Evolutionary conservation across 495 filamentous ascomycete species (phyloP), one percentile per base, ranked within the genome.

Genomic region (Jackrogersella multiformis): DNA sequence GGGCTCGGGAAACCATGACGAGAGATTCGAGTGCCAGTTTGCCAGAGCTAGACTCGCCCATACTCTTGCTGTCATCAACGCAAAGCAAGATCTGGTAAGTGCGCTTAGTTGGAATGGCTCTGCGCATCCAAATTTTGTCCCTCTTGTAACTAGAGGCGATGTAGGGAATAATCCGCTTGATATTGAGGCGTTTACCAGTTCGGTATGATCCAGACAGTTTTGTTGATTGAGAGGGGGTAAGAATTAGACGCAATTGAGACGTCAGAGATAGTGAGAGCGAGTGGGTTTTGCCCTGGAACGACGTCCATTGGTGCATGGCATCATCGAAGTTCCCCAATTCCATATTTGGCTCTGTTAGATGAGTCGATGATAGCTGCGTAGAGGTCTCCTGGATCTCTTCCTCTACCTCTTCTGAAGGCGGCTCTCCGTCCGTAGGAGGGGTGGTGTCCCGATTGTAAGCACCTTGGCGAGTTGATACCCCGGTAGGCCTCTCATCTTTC

Each of bases 71-170:
- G 79, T 99, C 96, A 77, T 99, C 96, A 32, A 99, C 92, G 32
- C 96, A 94, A 39, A 99, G 89, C 82, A 98, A 87, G 77, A 99
- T 93, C 75, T 99, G 96, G 77, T 98, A 98, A 64, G 89, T 88
- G 18, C 96, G 90, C 76, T 97, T 97, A 49, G 87, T 92, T 2
- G 96, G 96, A 52, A 94, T 89, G 10, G 88, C 89, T 49, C 96
- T 87, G 8, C 96, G 88, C 91, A 98, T 96, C 96, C 96, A 99
- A 78, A 99, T 99, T 81, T 98, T 98, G 85, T 99, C 96, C 61
- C 94, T 91, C 85, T 97, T 97, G 85, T 96, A 99, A 64, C 89
- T 86, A 2, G 92, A 96, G 3, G 96, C 96, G 66, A 99, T 98
- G 80, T 98, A 99, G 0, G 96, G 94, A 68, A 99, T 98, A 78